Percentiles rank a stretch among this genome's conserved stretches.
These are phyloP conservation scores for Pestalotiopsis sp. DNA, from an alignment of 2,329 filamentous ascomycete species.

Conservation along the genomic window DNA sequence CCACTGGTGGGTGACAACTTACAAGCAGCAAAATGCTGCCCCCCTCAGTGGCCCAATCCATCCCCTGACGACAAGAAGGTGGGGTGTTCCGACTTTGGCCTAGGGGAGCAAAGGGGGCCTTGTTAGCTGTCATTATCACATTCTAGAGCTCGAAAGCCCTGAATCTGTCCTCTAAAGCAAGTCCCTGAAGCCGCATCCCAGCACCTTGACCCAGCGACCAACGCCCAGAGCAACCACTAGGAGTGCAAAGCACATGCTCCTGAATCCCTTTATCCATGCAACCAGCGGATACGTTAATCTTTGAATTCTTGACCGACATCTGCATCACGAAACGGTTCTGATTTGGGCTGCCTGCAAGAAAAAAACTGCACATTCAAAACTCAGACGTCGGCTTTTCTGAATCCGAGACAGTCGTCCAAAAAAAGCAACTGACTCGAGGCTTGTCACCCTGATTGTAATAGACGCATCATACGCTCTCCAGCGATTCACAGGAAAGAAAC, in stretches of 20 bases:
- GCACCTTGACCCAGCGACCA: conserved; percentile 2
- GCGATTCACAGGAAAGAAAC: background rate
- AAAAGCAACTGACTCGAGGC: background rate
- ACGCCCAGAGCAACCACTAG: background rate
- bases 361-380: background rate
- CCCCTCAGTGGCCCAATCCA: background rate
- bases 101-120: background rate
- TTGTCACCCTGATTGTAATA: background rate
- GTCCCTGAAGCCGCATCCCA: conserved; percentile 1
- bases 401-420: background rate
- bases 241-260: background rate
- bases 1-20: background rate
- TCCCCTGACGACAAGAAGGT: background rate
- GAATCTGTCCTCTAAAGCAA: background rate
- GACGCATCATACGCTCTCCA: background rate
- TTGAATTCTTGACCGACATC: background rate
- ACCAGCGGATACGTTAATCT: background rate
- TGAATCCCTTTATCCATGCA: background rate
- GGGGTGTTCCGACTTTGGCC: background rate
- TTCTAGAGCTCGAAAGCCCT: conserved; percentile 1
- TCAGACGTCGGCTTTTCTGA: background rate
- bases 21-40: background rate
- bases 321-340: background rate
- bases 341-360: background rate
- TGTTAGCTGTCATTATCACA: conserved; percentile 8